These are phyloP conservation scores for Aurifilum marmelostoma DNA, from an alignment of 2,329 filamentous ascomycete genomes.

Conservation along the genomic window DNA sequence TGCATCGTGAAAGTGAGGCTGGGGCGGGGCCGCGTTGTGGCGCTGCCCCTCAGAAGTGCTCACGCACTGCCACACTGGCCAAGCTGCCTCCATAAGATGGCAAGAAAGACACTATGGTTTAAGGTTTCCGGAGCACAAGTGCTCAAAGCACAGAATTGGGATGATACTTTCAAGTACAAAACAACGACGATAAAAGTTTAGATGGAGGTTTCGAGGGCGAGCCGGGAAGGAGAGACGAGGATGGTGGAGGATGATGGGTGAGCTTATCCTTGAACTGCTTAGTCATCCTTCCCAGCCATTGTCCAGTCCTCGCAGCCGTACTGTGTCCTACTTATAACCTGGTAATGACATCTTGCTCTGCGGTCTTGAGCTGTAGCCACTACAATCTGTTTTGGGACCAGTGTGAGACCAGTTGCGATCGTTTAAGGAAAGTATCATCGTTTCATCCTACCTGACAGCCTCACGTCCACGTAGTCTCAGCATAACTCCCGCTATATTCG, in stretches of 20 bases:
- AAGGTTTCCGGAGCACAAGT: not conserved
- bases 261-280: not conserved
- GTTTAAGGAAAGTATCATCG: constrained; percentile 2
- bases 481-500: not conserved
- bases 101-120: not conserved
- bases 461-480: not conserved
- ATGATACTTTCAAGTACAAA: not conserved
- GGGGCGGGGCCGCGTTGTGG: constrained; percentile 1
- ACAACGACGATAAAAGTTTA: not conserved
- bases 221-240: not conserved
- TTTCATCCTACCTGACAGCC: not conserved
- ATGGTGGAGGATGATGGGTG: not conserved
- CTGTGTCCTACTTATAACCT: too few relatives aligned
- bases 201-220: not conserved
- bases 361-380: too few relatives aligned
- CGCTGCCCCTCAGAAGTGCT: not conserved
- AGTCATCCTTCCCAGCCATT: not conserved
- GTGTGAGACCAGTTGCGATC: too few relatives aligned
- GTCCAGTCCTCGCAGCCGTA: too few relatives aligned
- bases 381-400: too few relatives aligned
- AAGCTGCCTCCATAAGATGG: constrained; percentile 1
- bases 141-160: not conserved
- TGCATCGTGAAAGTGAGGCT: constrained; percentile 21
- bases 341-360: too few relatives aligned
- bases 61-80: constrained; percentile 11